Conservation (phyloP, 345 rosid species). For the Aquilaria malaccensis region DNA sequence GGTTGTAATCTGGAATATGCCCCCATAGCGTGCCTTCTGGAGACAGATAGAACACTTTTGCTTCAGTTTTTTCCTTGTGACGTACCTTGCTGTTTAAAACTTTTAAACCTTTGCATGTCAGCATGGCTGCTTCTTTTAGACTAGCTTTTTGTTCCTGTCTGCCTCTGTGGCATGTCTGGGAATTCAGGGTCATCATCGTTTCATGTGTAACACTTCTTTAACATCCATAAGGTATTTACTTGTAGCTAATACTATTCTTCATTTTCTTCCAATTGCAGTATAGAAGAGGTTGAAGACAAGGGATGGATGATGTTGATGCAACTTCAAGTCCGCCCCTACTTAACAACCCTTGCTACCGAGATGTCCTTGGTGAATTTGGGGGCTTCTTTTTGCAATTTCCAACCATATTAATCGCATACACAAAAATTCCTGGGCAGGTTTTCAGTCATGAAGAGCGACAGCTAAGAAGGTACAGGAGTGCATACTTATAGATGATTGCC, state of each 20-base stretch:
- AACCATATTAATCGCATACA: conserved; percentile 74
- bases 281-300: conserved; percentile 73
- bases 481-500: too few species aligned
- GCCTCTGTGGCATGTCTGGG: background rate
- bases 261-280: conserved; percentile 36
- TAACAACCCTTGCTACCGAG: conserved; percentile 74
- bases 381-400: conserved; percentile 79
- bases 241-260: background rate
- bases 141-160: background rate
- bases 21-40: too few species aligned
- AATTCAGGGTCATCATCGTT: background rate
- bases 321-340: conserved; percentile 79
- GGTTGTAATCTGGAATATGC: too few species aligned
- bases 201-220: background rate
- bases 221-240: background rate
- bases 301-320: conserved; percentile 82
- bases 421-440: conserved; percentile 96
- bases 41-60: too few species aligned
- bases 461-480: conserved; percentile 61
- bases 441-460: conserved; percentile 96
- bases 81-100: too few species aligned
- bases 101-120: too few species aligned
- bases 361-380: conserved; percentile 88
- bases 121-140: too few species aligned
- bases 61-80: too few species aligned